These are phyloP conservation scores for Cryptococcus sp. DNA, from an alignment of 1,284 basidiomycete genomes.

Conservation along the genomic window DNA sequence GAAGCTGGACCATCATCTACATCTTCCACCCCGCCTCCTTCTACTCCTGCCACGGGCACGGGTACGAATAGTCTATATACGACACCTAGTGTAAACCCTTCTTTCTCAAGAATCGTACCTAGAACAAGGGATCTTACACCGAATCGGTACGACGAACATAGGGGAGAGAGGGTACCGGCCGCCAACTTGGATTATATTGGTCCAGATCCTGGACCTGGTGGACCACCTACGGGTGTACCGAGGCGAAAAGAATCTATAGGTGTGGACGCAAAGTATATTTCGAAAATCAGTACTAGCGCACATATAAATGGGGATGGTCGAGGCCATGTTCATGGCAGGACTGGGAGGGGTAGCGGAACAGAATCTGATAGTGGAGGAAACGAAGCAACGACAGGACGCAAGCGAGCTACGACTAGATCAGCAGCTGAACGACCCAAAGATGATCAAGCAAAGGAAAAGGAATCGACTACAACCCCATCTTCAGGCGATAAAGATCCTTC, in stretches of 20 bases:
- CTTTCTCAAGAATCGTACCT: neutral
- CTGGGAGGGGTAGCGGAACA: slow-evolving; percentile 1
- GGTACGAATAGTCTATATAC: no score
- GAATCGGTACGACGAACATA: no score
- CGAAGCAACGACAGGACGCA: slow-evolving; percentile 3
- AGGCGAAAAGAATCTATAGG: slow-evolving; percentile 10
- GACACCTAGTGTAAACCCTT: neutral
- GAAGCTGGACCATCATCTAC: neutral
- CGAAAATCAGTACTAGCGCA: neutral
- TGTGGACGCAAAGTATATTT: neutral
- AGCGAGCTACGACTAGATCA: slow-evolving; percentile 5
- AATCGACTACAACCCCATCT: neutral
- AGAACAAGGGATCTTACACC: no score
- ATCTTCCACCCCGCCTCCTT: neutral
- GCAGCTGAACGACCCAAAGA: neutral
- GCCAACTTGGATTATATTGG: neutral
- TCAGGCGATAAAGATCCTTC: neutral
- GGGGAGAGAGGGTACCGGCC: neutral
- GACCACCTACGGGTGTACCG: slow-evolving; percentile 12
- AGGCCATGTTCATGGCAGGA: no score
- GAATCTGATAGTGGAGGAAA: slow-evolving; percentile 15
- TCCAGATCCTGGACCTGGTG: slow-evolving; percentile 1
- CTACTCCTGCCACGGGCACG: neutral
- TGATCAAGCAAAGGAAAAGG: neutral
- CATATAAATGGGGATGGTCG: no score